phyloP scores from a whole-genome alignment of 345 rosid genomes.

The Hibiscus trionum region DNA sequence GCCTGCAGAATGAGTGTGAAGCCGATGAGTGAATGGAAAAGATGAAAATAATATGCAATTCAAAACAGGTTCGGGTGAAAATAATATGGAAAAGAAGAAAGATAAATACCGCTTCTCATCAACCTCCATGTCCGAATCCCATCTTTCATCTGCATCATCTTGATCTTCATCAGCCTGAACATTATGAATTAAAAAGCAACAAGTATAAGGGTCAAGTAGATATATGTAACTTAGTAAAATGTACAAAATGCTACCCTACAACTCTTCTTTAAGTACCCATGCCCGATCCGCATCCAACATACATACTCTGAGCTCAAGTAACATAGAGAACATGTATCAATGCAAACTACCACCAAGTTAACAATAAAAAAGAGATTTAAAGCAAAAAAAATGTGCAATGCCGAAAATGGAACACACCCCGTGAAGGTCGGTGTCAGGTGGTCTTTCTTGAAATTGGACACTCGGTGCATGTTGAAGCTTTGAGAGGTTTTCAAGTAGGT shows the following conservation, averaged over 20 bases:
- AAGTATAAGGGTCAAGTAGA: not conserved
- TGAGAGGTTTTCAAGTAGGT: conserved; percentile 82
- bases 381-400: too few species aligned
- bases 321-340: too few species aligned
- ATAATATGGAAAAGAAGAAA: not conserved
- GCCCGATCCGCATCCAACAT: not conserved
- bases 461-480: conserved; percentile 97
- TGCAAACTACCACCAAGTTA: not conserved
- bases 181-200: not conserved
- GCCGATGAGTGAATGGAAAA: not conserved
- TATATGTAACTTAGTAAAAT: not conserved
- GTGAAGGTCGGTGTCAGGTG: conserved; percentile 67
- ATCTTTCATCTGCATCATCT: conserved; percentile 56
- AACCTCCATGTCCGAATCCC: conserved; percentile 63
- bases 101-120: conserved; percentile 49
- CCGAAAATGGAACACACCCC: conserved; percentile 36
- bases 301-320: not conserved
- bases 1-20: not conserved
- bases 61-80: not conserved
- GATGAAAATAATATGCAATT: not conserved
- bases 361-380: too few species aligned
- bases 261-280: not conserved
- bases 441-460: conserved; percentile 84
- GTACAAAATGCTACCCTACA: not conserved
- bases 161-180: conserved; percentile 56